Conservation (phyloP, 2,329 filamentous ascomycete genomes). For the Fusarium denticulatum region DNA sequence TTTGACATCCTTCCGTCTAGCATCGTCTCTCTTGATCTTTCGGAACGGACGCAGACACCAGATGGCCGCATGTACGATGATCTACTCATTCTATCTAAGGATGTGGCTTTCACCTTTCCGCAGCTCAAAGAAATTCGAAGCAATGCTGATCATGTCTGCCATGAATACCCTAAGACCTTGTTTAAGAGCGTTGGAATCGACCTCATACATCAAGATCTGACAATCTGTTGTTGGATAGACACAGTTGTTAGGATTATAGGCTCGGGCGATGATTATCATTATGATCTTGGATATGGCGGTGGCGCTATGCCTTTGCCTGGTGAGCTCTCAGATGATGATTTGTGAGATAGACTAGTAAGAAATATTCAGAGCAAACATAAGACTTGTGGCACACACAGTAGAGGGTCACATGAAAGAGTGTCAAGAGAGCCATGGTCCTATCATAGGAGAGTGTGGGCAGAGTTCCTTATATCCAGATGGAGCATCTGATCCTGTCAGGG, state of each 20-base stretch:
- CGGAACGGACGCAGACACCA: accelerated
- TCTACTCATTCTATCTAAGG: not conserved
- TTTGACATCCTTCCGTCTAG: not conserved
- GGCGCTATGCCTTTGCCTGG: not conserved
- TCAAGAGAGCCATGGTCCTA: too few species aligned
- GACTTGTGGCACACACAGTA: too few species aligned
- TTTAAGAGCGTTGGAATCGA: not conserved
- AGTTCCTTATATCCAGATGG: too few species aligned
- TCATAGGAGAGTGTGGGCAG: too few species aligned
- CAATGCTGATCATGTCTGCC: accelerated
- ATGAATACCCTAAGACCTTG: not conserved
- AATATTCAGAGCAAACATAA: not conserved
- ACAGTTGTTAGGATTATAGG: accelerated
- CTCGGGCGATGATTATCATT: not conserved
- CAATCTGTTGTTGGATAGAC: not conserved
- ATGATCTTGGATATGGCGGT: not conserved
- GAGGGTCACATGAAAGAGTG: too few species aligned
- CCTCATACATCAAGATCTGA: not conserved
- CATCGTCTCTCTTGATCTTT: not conserved
- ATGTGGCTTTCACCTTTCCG: not conserved
- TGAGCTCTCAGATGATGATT: not conserved
- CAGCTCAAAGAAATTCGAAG: not conserved
- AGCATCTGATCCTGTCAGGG: too few species aligned
- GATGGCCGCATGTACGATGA: accelerated
- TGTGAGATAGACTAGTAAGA: not conserved